Evolutionary conservation across 1,284 basidiomycete species (phyloP).

Genomic region (Mrakiaceae sp.): DNA sequence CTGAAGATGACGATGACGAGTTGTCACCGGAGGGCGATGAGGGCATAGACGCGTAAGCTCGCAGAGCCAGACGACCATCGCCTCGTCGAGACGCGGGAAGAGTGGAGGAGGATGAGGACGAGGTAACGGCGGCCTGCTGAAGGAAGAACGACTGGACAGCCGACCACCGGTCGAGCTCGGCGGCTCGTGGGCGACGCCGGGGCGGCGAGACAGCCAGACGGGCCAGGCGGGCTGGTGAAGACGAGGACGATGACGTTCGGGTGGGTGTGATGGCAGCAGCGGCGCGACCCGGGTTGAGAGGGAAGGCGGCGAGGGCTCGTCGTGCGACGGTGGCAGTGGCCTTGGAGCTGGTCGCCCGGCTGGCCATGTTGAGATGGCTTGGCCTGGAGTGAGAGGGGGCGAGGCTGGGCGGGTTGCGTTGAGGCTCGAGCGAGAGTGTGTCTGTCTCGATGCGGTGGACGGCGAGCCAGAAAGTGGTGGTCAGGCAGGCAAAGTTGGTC

Average conservation of each 20-base stretch:
- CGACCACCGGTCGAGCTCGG: not conserved
- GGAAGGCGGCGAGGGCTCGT: not conserved
- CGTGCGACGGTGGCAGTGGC: too few species aligned
- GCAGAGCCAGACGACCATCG: too few species aligned
- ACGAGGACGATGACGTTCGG: not conserved
- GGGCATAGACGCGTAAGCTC: not conserved
- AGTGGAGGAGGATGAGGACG: not conserved
- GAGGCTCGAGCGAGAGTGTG: too few species aligned
- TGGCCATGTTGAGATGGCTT: too few species aligned
- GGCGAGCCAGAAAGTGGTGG: too few species aligned
- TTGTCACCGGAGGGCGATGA: not conserved
- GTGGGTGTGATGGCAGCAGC: not conserved
- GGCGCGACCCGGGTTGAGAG: conserved; percentile 22
- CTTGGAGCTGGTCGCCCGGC: too few species aligned
- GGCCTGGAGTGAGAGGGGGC: too few species aligned
- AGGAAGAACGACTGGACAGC: not conserved
- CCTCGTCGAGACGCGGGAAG: not conserved
- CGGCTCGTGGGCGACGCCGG: too few species aligned
- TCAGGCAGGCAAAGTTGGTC: not conserved
- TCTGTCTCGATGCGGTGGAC: too few species aligned
- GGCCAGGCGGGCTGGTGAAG: not conserved
- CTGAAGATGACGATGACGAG: not conserved
- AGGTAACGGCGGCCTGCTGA: not conserved
- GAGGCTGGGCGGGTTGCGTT: too few species aligned
- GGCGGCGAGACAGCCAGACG: too few species aligned